Base-by-base conservation (phyloP, 108 stramenopile genomes). In the Cylindrotheca closterium region DNA sequence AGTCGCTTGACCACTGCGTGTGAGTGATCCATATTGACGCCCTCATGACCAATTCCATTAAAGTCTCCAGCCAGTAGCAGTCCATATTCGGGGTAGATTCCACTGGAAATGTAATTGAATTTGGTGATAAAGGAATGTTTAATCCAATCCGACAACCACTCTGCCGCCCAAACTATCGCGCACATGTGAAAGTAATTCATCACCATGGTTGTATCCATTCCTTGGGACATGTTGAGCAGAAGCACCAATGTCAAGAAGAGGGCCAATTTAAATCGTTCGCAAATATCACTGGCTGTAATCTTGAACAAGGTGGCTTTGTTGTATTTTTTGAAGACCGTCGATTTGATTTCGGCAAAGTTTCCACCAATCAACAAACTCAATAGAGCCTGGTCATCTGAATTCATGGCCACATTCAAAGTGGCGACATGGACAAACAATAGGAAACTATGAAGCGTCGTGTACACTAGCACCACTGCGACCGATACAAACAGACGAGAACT, bases 341-440 rank as follows among this genome's bases (percentile, higher is more conserved):
- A 65, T 78, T 98, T 97, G 79, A 99, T 97, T 80, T 99, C 98
- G 0, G 96, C 94, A 78, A 99, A 99, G 72, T 99, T 99, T 31
- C 97, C 97, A 54, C 84, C 79, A 70, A 99, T 96, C 31, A 99
- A 78, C 5, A 98, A 74, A 2, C 96, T 86, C 29, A 98, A 30
- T 34, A 83, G 45, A 21, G 77, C 82, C 26, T 85, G 80, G 48
- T 98, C 86, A 18, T 84, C 68, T 28, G 91, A 82, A 77, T 99
- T 98, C 57, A 97, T 83, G 30, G 92, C 89, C 18, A 96, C 97
- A 59, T 96, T 95, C 50, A 93, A 67, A 23, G 91, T 89, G 26
- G 88, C 90, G 28, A 92, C 85, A 37, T 92, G 88, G 0, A 94
- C 65, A 65, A 89, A 94, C 10, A 92, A 62, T 66, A 93, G 60